Evolutionary conservation across 2,329 filamentous ascomycete genomes (phyloP).

Genomic region (Penicillium fuscoglaucum): DNA sequence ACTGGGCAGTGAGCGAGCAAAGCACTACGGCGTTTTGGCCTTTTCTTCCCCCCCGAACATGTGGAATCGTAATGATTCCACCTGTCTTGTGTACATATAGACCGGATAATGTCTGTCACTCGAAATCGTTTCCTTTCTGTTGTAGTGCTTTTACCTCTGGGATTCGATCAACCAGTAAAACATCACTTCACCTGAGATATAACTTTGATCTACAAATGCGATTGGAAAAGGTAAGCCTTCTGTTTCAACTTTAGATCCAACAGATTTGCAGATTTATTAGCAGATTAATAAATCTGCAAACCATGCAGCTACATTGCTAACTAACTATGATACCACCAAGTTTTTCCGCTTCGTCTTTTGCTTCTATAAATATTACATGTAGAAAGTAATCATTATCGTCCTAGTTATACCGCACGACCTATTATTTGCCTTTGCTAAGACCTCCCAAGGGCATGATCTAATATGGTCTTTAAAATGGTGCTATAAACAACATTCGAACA

Average conservation of each 20-base stretch:
- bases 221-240: not conserved
- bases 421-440: too few species aligned
- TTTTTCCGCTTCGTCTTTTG: too few species aligned
- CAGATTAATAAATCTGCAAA: too few species aligned
- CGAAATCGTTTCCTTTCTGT: not conserved
- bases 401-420: too few species aligned
- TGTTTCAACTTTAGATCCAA: not conserved
- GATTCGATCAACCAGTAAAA: not conserved
- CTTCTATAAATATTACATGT: too few species aligned
- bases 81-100: slow-evolving; percentile 23
- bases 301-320: too few species aligned
- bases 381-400: too few species aligned
- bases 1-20: slow-evolving; percentile 24
- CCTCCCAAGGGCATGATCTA: too few species aligned
- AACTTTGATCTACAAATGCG: not conserved
- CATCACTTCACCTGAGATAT: not conserved
- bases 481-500: too few species aligned
- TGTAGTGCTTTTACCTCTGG: not conserved
- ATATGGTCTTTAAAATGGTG: too few species aligned
- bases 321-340: too few species aligned
- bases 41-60: slow-evolving; percentile 17
- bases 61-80: slow-evolving; percentile 7
- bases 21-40: slow-evolving; percentile 25
- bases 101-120: not conserved
- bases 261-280: too few species aligned